A percentile compares a stretch with the other conserved stretches of the same genome.
Evolutionary conservation across 306 rosid species (phyloP).

Genomic region (Coriaria nepalensis): DNA sequence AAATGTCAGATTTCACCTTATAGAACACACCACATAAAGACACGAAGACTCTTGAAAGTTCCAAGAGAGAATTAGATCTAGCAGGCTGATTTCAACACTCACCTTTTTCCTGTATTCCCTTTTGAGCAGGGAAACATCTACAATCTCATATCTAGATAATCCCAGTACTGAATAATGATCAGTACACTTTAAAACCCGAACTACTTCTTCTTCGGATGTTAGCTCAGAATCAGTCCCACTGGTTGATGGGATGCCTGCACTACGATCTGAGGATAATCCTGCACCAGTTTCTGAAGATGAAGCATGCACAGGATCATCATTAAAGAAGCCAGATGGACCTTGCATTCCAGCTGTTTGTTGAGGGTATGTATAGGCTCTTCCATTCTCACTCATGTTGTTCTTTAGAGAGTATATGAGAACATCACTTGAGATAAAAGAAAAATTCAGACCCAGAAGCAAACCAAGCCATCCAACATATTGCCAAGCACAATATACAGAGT

Average conservation of each 20-base stretch:
- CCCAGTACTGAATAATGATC: conserved; percentile 89
- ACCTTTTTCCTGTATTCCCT: conserved; percentile 96
- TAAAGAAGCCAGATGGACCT: conserved; percentile 52
- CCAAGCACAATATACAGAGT: conserved; percentile 85
- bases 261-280: conserved; percentile 51
- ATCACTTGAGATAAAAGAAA: conserved; percentile 86
- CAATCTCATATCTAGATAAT: conserved; percentile 47
- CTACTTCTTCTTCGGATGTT: conserved; percentile 86
- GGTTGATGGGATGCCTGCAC: conserved; percentile 74
- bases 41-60: conserved; percentile 7
- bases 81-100: conserved; percentile 14
- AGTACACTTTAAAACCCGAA: conserved; percentile 76
- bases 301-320: conserved; percentile 44
- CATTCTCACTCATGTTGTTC: conserved; percentile 55
- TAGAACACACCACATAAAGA: conserved; percentile 11
- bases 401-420: conserved; percentile 66
- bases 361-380: conserved; percentile 39
- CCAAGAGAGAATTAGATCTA: conserved; percentile 13
- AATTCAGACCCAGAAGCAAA: conserved; percentile 57
- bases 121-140: conserved; percentile 66
- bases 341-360: conserved; percentile 67
- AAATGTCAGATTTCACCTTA: background rate
- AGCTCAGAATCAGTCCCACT: conserved; percentile 69
- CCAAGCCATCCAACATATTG: conserved; percentile 83
- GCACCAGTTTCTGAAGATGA: conserved; percentile 55